Conservation (phyloP, 257 asterid genomes). For the Ocimum tenuiflorum region DNA sequence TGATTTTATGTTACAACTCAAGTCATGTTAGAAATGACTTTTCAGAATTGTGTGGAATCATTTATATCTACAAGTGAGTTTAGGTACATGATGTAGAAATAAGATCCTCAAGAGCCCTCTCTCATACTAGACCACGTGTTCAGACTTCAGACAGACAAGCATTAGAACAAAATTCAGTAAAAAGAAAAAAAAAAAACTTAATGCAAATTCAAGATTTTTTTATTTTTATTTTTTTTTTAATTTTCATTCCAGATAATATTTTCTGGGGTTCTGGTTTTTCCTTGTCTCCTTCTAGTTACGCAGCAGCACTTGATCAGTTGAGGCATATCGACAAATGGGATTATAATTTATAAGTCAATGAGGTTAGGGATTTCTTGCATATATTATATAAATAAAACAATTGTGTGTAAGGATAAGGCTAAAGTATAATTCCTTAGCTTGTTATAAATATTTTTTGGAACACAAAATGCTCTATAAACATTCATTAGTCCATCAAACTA, state of each 20-base stretch:
- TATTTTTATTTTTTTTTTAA: background rate
- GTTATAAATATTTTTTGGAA: constrained; percentile 18
- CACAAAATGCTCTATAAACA: constrained; percentile 6
- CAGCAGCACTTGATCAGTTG: constrained; percentile 21
- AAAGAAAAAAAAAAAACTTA: too few species aligned
- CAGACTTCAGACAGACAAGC: too few species aligned
- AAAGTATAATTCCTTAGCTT: constrained; percentile 14
- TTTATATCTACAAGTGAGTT: too few species aligned
- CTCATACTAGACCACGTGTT: too few species aligned
- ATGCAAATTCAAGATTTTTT: background rate
- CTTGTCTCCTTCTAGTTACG: constrained; percentile 13
- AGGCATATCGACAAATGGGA: background rate
- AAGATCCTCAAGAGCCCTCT: too few species aligned
- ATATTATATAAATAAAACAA: background rate
- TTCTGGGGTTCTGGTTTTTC: constrained; percentile 16
- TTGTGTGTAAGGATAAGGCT: constrained; percentile 27
- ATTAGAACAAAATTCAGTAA: too few species aligned
- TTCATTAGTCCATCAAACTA: constrained; percentile 8
- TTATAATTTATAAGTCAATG: constrained; percentile 1
- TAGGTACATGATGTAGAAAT: too few species aligned
- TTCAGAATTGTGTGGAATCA: too few species aligned
- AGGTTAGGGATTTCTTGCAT: constrained; percentile 15
- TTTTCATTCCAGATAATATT: too few species aligned
- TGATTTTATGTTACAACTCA: too few species aligned
- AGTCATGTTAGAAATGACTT: too few species aligned